Evolutionary conservation across 2,329 filamentous ascomycete genomes (phyloP).

Genomic region (Phialemoniopsis sp.): DNA sequence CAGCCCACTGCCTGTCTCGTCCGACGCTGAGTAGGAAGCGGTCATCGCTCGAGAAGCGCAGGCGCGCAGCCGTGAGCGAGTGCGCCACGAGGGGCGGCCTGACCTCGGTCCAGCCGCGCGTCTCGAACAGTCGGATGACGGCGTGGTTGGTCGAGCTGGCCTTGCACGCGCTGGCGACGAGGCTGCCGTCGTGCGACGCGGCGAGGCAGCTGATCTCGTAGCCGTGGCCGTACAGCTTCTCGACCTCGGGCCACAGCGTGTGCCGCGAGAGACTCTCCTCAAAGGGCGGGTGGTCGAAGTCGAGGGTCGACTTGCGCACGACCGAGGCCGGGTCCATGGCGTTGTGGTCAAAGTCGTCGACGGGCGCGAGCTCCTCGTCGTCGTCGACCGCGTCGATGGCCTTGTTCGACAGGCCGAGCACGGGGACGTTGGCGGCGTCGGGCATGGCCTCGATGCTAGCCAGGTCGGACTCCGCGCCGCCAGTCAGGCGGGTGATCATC

Average conservation of each 20-base stretch:
- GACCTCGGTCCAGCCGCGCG: slow-evolving; percentile 81
- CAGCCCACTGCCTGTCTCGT: slow-evolving; percentile 83
- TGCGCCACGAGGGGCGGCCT: slow-evolving; percentile 80
- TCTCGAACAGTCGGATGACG: slow-evolving; percentile 88
- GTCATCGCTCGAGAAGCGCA: slow-evolving; percentile 70
- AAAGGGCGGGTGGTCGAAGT: slow-evolving; percentile 70
- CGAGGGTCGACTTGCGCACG: slow-evolving; percentile 57
- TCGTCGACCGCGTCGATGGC: slow-evolving; percentile 62
- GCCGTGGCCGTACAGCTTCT: slow-evolving; percentile 96
- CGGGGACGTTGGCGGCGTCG: slow-evolving; percentile 90
- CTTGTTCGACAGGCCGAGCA: slow-evolving; percentile 94
- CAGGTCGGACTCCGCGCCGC: slow-evolving; percentile 39
- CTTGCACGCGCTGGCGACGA: slow-evolving; percentile 89
- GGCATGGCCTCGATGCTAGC: slow-evolving; percentile 51
- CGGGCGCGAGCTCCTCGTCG: slow-evolving; percentile 37
- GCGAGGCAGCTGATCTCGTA: slow-evolving; percentile 93
- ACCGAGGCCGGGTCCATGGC: slow-evolving; percentile 51
- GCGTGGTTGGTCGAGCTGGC: slow-evolving; percentile 92
- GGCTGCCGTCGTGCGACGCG: slow-evolving; percentile 64
- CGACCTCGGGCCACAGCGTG: slow-evolving; percentile 91
- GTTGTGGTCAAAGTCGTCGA: slow-evolving; percentile 45
- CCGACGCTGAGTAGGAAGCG: slow-evolving; percentile 86
- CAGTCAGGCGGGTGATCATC: slow-evolving; percentile 66
- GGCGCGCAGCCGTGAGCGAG: slow-evolving; percentile 76
- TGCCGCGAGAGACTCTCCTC: slow-evolving; percentile 88